Evolutionary conservation across 805 yeast genomes (phyloP).

Genomic region (Saturnispora besseyi): DNA sequence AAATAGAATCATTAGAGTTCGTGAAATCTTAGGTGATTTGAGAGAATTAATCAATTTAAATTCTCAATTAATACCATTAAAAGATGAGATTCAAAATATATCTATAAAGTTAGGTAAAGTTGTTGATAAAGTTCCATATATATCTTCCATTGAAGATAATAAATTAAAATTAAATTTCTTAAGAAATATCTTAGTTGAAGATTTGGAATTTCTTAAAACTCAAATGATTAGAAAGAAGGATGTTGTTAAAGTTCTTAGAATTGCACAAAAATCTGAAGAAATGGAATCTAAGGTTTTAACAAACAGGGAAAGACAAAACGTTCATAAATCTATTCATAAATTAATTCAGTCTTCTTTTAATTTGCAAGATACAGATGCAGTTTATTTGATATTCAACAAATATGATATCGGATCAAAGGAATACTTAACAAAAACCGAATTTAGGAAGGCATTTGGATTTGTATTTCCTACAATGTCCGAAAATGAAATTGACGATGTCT

Average conservation of each 20-base stretch:
- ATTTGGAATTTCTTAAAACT: constrained; percentile 1
- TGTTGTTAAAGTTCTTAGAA: constrained; percentile 7
- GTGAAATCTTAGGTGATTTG: constrained; percentile 28
- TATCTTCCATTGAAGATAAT: neutral
- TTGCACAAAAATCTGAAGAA: constrained; percentile 6
- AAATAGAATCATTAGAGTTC: constrained; percentile 20
- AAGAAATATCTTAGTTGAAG: constrained; percentile 1
- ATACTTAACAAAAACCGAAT: constrained; percentile 33
- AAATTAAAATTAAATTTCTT: constrained; percentile 4
- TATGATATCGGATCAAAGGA: constrained; percentile 31
- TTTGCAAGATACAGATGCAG: constrained; percentile 10
- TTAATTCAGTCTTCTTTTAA: constrained; percentile 8
- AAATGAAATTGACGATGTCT: constrained; percentile 31
- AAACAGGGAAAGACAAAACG: neutral
- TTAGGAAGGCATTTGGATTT: constrained; percentile 34
- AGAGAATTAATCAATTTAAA: constrained; percentile 27
- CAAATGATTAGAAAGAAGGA: constrained; percentile 7
- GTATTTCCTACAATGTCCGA: constrained; percentile 31
- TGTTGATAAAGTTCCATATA: constrained; percentile 4
- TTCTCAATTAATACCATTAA: constrained; percentile 16
- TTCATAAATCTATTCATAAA: constrained; percentile 8
- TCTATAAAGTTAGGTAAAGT: constrained; percentile 6
- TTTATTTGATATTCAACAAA: constrained; percentile 33
- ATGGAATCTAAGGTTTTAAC: neutral
- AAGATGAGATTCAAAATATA: constrained; percentile 17